These are phyloP conservation scores for Dichomitus squalens DNA, from an alignment of 1,284 basidiomycete genomes.

Conservation along the genomic window DNA sequence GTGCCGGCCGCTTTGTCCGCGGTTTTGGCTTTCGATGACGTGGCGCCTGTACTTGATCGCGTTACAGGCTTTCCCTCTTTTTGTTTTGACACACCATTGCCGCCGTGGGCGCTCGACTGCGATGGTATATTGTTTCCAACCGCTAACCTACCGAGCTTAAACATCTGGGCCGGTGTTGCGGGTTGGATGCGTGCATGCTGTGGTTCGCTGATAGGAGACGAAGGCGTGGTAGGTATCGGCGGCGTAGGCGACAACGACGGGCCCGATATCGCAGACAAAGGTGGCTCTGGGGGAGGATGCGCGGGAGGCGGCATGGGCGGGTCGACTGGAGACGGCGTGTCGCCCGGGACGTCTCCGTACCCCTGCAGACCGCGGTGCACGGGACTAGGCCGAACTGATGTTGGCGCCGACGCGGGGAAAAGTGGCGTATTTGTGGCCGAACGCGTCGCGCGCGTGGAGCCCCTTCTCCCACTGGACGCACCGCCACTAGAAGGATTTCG, in stretches of 20 bases:
- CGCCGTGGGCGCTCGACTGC: conserved; percentile 23
- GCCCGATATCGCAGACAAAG: conserved; percentile 8
- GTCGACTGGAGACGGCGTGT: conserved; percentile 84
- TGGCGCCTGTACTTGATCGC: conserved; percentile 31
- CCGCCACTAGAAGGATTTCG: conserved; percentile 16
- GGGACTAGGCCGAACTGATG: conserved; percentile 22
- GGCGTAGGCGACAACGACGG: conserved; percentile 18
- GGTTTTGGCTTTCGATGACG: conserved; percentile 16
- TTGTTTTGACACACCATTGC: conserved; percentile 7
- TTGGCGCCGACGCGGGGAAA: conserved; percentile 42
- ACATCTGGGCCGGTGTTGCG: conserved; percentile 84
- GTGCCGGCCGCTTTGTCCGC: conserved; percentile 26
- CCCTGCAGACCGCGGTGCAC: conserved; percentile 42
- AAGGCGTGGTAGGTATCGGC: conserved; percentile 21
- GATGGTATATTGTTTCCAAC: conserved; percentile 47
- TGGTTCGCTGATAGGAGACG: conserved; percentile 24
- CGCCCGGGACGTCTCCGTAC: conserved; percentile 42
- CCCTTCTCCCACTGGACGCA: conserved; percentile 15
- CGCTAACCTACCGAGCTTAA: conserved; percentile 76
- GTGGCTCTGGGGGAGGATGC: conserved; percentile 42
- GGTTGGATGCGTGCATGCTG: conserved; percentile 52
- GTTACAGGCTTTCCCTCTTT: conserved; percentile 31
- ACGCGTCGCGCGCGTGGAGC: conserved; percentile 45
- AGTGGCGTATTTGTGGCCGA: conserved; percentile 67
- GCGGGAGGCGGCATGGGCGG: conserved; percentile 78